These are phyloP conservation scores for Leccinum imitatum DNA, from an alignment of 768 basidiomycete species.

Conservation along the genomic window DNA sequence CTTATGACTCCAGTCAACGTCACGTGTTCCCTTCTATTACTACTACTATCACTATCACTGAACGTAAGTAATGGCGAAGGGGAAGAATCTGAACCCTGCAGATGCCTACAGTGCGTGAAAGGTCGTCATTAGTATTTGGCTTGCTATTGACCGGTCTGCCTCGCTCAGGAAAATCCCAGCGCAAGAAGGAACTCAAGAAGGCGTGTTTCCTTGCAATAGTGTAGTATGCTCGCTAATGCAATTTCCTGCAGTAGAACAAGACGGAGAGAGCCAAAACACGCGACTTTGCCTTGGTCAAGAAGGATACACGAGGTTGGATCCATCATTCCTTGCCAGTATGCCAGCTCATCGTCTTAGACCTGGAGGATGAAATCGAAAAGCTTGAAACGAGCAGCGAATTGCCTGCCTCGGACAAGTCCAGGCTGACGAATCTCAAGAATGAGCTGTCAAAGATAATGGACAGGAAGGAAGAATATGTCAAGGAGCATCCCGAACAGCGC, in stretches of 20 bases:
- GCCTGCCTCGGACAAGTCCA: conserved; percentile 56
- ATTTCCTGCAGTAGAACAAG: conserved; percentile 79
- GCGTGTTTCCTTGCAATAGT: conserved; percentile 33
- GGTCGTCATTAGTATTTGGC: not conserved
- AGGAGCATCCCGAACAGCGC: conserved; percentile 90
- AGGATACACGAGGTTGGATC: conserved; percentile 77
- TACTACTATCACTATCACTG: not conserved
- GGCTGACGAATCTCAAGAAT: conserved; percentile 65
- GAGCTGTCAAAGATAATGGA: conserved; percentile 80
- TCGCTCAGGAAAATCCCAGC: conserved; percentile 77
- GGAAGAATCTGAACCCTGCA: conserved; percentile 88
- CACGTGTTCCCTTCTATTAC: conserved; percentile 25
- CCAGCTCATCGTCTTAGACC: conserved; percentile 45
- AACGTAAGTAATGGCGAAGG: conserved; percentile 65
- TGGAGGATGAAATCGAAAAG: conserved; percentile 77
- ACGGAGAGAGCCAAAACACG: conserved; percentile 73
- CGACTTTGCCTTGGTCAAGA: conserved; percentile 91
- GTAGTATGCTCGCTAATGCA: conserved; percentile 9
- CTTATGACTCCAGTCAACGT: conserved; percentile 24
- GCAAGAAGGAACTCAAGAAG: conserved; percentile 96
- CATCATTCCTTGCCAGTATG: not conserved
- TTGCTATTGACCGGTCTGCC: conserved; percentile 1
- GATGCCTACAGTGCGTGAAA: conserved; percentile 72
- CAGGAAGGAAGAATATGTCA: conserved; percentile 90
- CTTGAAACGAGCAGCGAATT: conserved; percentile 50